These are phyloP conservation scores for Syzygium aromaticum DNA, from an alignment of 345 rosid species.

Conservation along the genomic window DNA sequence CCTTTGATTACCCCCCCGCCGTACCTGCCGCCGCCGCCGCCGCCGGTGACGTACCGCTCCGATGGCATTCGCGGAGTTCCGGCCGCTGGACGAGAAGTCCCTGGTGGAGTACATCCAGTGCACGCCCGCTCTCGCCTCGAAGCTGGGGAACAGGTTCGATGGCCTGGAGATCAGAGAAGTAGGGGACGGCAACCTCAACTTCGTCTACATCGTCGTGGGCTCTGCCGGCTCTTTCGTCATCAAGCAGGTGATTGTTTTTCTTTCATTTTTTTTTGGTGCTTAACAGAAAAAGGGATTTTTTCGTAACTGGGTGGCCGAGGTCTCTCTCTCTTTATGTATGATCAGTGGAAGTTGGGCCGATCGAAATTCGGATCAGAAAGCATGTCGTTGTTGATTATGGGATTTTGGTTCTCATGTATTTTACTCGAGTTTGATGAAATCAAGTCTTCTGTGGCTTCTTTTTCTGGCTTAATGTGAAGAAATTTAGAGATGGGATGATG, in stretches of 20 bases:
- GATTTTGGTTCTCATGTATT: background rate
- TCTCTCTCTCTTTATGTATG: background rate
- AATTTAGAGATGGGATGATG: background rate
- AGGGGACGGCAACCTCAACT: slow-evolving; percentile 96
- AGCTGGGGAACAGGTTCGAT: slow-evolving; percentile 43
- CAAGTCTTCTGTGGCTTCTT: background rate
- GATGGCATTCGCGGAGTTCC: slow-evolving; percentile 63
- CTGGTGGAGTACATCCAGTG: slow-evolving; percentile 66
- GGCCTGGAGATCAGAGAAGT: slow-evolving; percentile 73
- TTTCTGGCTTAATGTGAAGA: background rate
- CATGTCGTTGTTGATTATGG: background rate
- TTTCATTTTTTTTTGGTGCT: background rate
- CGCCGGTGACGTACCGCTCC: background rate
- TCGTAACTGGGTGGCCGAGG: background rate
- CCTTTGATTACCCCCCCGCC: background rate
- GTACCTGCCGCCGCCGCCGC: background rate
- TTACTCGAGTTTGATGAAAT: background rate
- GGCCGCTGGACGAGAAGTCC: slow-evolving; percentile 61
- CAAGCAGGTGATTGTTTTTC: slow-evolving; percentile 53
- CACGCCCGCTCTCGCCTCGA: slow-evolving; percentile 65
- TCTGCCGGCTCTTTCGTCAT: slow-evolving; percentile 67
- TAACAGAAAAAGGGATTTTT: background rate
- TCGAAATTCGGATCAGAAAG: background rate
- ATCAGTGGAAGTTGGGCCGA: background rate
- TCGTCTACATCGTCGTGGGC: slow-evolving; percentile 64